Conservation (phyloP, 495 filamentous ascomycete species). For the Penicillium desertorum region DNA sequence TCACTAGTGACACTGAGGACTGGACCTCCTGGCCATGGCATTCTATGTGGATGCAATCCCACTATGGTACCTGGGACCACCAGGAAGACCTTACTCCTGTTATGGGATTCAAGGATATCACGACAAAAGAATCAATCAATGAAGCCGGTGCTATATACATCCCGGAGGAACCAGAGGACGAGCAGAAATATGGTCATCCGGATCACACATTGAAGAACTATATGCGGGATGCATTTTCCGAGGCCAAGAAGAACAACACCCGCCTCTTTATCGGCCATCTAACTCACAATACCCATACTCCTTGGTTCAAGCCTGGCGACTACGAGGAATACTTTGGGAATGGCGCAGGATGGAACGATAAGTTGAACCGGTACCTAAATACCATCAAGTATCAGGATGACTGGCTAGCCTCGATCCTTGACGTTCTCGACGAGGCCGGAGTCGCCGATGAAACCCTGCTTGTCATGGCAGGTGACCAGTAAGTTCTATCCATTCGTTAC, state of each 20-base stretch:
- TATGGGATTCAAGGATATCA: conserved; percentile 37
- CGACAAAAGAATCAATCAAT: conserved; percentile 29
- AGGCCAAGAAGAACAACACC: conserved; percentile 35
- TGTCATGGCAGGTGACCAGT: conserved; percentile 47
- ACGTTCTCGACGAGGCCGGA: conserved; percentile 37
- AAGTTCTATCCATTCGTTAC: conserved; percentile 13
- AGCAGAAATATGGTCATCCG: conserved; percentile 39
- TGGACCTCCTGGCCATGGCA: conserved; percentile 36
- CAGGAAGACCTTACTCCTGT: conserved; percentile 29
- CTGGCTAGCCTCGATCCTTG: conserved; percentile 39
- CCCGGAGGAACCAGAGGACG: conserved; percentile 27
- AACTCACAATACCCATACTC: conserved; percentile 44
- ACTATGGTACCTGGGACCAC: conserved; percentile 38
- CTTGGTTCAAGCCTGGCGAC: conserved; percentile 43
- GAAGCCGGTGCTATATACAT: conserved; percentile 23
- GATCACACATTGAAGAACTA: conserved; percentile 39
- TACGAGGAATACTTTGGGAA: conserved; percentile 32
- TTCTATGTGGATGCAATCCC: conserved; percentile 40
- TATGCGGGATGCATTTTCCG: conserved; percentile 36
- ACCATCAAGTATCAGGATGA: conserved; percentile 39
- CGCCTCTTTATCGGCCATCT: conserved; percentile 46
- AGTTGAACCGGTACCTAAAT: conserved; percentile 44
- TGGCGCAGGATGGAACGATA: conserved; percentile 27
- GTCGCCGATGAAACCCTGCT: conserved; percentile 45
- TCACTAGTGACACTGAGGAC: conserved; percentile 33